Evolutionary conservation across 768 basidiomycete species (phyloP).

Genomic region (Lactarius quietus): DNA sequence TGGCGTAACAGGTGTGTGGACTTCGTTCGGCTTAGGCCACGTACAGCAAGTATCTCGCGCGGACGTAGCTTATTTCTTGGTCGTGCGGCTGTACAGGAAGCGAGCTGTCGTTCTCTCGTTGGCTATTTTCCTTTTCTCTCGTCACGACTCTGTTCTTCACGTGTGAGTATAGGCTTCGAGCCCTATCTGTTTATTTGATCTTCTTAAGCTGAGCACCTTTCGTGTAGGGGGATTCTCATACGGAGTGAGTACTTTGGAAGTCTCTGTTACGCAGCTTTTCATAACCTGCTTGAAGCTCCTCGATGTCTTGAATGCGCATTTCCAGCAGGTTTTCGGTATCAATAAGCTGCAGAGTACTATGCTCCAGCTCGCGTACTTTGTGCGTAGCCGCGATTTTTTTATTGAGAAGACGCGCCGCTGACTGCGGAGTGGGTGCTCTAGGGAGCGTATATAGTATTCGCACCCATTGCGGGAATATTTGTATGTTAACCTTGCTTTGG

Average conservation of each 20-base stretch:
- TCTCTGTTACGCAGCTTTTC: background rate
- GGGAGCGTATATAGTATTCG: slow-evolving; percentile 61
- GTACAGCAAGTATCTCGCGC: background rate
- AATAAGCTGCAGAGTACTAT: slow-evolving; percentile 68
- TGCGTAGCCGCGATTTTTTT: slow-evolving; percentile 28
- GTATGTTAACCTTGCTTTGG: slow-evolving; percentile 36
- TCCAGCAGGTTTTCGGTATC: slow-evolving; percentile 66
- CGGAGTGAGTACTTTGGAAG: slow-evolving; percentile 40
- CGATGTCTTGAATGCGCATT: slow-evolving; percentile 68
- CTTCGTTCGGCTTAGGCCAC: background rate
- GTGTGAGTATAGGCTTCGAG: slow-evolving; percentile 38
- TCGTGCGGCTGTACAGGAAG: slow-evolving; percentile 6
- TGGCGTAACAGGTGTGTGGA: slow-evolving; percentile 7
- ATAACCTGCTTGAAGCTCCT: slow-evolving; percentile 44
- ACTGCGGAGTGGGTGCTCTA: slow-evolving; percentile 22
- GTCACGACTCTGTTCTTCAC: slow-evolving; percentile 77
- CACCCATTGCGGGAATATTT: slow-evolving; percentile 55
- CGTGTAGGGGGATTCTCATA: slow-evolving; percentile 63
- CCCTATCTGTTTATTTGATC: background rate
- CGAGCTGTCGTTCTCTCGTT: slow-evolving; percentile 31
- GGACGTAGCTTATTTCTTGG: background rate
- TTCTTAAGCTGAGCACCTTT: background rate
- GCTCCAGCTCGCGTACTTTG: slow-evolving; percentile 71
- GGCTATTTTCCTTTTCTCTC: slow-evolving; percentile 58
- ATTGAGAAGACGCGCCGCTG: background rate